A percentile compares a stretch with the other conserved stretches of the same genome.
Evolutionary conservation across 257 asterid species (phyloP).

Genomic region (Lycium ferocissimum): DNA sequence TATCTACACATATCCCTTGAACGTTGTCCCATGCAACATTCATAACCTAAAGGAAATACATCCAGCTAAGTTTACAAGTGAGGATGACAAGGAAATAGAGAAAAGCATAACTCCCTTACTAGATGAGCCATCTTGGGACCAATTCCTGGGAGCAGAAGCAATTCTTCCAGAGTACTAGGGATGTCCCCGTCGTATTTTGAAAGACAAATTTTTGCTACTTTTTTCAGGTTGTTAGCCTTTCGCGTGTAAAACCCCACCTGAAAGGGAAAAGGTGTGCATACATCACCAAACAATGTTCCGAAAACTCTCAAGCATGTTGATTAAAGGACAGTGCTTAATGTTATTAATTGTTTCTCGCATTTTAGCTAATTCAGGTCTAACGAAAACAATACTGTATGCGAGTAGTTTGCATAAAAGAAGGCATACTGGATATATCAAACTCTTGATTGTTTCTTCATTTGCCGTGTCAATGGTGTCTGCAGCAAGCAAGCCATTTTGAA

Average conservation of each 20-base stretch:
- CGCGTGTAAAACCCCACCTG: constrained; percentile 96
- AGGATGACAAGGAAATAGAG: not conserved
- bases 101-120: constrained; percentile 49
- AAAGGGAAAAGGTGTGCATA: constrained; percentile 30
- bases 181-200: constrained; percentile 78
- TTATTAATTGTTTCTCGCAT: not conserved
- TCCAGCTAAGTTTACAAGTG: constrained; percentile 6
- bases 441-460: constrained; percentile 70
- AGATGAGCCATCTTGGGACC: constrained; percentile 99
- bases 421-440: constrained; percentile 82
- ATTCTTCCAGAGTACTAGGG: constrained; percentile 81
- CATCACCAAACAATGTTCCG: constrained; percentile 20
- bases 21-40: constrained; percentile 94
- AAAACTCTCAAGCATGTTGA: not conserved
- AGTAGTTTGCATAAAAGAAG: constrained; percentile 29
- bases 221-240: constrained; percentile 93
- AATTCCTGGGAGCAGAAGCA: constrained; percentile 93
- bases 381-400: not conserved
- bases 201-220: constrained; percentile 81
- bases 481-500: constrained; percentile 73
- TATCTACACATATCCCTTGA: constrained; percentile 98
- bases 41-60: constrained; percentile 66
- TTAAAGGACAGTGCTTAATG: not conserved
- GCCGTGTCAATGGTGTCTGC: constrained; percentile 77
- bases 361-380: constrained; percentile 30